Evolutionary conservation across 1,284 basidiomycete genomes (phyloP), one percentile per base, ranked within the genome.

Genomic region (Trametes pubescens): DNA sequence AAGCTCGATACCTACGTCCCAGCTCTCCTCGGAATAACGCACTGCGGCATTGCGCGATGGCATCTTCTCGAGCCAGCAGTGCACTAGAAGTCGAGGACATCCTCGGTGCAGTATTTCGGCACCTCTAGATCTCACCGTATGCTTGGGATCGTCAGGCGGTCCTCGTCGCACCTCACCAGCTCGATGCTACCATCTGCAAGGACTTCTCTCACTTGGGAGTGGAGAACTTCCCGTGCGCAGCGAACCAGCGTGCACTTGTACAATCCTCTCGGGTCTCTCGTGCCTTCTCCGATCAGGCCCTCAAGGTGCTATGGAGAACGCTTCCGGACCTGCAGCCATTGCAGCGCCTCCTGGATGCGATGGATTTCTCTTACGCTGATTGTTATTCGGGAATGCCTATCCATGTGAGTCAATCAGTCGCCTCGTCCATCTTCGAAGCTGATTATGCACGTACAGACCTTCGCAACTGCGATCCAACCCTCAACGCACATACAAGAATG

Each of bases 221-320:
- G 8, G 54, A 56, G 5, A 16, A 8, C 18, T 22, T 16, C 14
- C 53, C 54, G 6, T 51, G 47, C 47, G n/a, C 35, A 6, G 53
- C 49, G 29, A 61, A 61, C 16, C 53, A 51, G 18, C 37, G 38
- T 18, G 48, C 60, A 16, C 60, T 61, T 8, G 38, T 44, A 4
- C 60, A 56, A n/a, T 55, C 52, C 10, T 37, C 60, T n/a, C 47
- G 60, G 16, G 53, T 61, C 13, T 56, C 53, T 7, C 47, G 60
- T 1, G 14, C 38, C 8, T 51, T 61, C 53, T 26, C 21, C 2
- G 46, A 38, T 24, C 60, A 55, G n/a, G 60, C 60, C 11, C 48
- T 61, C 26, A 56, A 56, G 47, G 60, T 56, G n/a, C 40, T 61
- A 4, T 61, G 60, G 60, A 51, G 60, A 18, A 61, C 60, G 9